Evolutionary conservation across 768 basidiomycete species (phyloP).

Genomic region (Chalciporus pseudorubinellus): DNA sequence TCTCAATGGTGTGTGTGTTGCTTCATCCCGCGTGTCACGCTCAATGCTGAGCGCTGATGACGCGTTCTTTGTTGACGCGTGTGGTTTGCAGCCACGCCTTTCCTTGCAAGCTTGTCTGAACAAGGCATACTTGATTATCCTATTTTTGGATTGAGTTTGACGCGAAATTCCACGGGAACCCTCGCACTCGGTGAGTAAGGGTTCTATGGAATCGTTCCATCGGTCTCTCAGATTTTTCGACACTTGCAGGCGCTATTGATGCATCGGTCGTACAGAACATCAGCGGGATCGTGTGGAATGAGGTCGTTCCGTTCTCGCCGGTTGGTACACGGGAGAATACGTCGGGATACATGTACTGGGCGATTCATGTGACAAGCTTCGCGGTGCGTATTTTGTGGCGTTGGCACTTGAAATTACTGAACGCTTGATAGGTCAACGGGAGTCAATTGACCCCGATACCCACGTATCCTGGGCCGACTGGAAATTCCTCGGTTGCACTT

Average conservation of each 20-base stretch:
- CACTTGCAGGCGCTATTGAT: slow-evolving; percentile 70
- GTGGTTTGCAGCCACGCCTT: slow-evolving; percentile 54
- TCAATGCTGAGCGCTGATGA: not conserved
- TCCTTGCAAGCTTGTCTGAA: slow-evolving; percentile 60
- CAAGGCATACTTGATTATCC: slow-evolving; percentile 70
- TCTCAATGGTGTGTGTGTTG: slow-evolving; percentile 47
- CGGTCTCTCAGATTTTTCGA: not conserved
- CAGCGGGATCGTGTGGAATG: slow-evolving; percentile 66
- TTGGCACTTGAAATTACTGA: slow-evolving; percentile 2
- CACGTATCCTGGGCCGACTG: slow-evolving; percentile 58
- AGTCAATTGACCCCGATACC: slow-evolving; percentile 52
- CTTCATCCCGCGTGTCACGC: not conserved
- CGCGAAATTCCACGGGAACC: slow-evolving; percentile 56
- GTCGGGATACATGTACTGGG: slow-evolving; percentile 78
- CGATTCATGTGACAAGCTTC: slow-evolving; percentile 55
- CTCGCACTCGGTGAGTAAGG: slow-evolving; percentile 55
- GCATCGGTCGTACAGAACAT: slow-evolving; percentile 60
- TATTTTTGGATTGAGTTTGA: slow-evolving; percentile 69
- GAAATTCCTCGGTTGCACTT: slow-evolving; percentile 60
- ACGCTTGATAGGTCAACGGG: slow-evolving; percentile 49
- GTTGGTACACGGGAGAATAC: slow-evolving; percentile 52
- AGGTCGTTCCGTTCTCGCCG: slow-evolving; percentile 72
- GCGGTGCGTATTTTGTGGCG: slow-evolving; percentile 37
- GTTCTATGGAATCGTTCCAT: not conserved
- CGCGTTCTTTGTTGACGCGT: not conserved